Conservation (phyloP, 2,329 filamentous ascomycete genomes). For the Epichloe aotearoae region DNA sequence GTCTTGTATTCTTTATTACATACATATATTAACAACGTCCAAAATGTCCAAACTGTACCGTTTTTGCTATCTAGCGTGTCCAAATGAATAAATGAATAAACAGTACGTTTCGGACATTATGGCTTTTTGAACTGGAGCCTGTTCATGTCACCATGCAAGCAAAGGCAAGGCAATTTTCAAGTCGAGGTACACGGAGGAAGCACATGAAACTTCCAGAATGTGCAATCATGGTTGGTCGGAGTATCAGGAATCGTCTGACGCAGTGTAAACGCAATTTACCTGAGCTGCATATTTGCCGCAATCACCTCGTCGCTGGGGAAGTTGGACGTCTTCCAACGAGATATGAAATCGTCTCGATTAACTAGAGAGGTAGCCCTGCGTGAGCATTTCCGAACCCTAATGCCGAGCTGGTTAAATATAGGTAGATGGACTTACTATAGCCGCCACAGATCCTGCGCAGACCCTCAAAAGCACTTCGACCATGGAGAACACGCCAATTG, state of each 20-base stretch:
- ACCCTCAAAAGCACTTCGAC: constrained; percentile 69
- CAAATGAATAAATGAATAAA: too few relatives aligned
- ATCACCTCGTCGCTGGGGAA: constrained; percentile 35
- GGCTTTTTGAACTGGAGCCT: too few relatives aligned
- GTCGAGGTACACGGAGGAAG: too few relatives aligned
- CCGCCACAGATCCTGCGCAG: constrained; percentile 79
- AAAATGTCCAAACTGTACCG: too few relatives aligned
- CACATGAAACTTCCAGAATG: background rate
- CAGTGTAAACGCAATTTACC: background rate
- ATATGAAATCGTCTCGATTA: constrained; percentile 69
- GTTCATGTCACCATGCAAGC: too few relatives aligned
- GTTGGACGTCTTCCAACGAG: constrained; percentile 61
- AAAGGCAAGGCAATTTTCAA: too few relatives aligned
- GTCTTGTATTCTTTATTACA: too few relatives aligned
- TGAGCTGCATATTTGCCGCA: constrained; percentile 19
- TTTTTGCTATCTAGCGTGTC: too few relatives aligned
- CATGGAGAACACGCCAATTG: constrained; percentile 91
- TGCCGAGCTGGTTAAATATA: background rate
- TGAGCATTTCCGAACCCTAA: background rate
- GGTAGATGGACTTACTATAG: constrained; percentile 52
- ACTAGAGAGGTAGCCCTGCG: constrained; percentile 31
- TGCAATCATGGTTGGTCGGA: background rate
- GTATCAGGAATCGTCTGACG: background rate
- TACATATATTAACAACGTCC: too few relatives aligned
- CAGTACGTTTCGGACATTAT: too few relatives aligned